phyloP scores from a whole-genome alignment of 805 yeast genomes.

The Lipomyces mesembrius region DNA sequence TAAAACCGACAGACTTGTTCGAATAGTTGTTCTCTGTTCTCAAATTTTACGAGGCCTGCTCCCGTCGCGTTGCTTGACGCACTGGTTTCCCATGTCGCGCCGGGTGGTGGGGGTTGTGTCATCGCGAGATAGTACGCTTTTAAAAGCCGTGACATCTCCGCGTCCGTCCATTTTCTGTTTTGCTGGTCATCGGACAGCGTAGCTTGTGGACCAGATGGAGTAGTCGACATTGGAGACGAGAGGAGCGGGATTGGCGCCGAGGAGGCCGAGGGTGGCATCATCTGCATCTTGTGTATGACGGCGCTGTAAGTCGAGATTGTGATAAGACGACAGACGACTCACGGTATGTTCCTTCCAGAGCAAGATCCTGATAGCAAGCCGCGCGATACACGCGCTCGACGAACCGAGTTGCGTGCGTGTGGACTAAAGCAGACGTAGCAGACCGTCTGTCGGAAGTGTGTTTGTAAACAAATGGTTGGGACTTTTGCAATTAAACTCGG shows the following conservation, averaged over 20 bases:
- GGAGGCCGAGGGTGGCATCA: background rate
- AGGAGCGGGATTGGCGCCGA: slow-evolving; percentile 9
- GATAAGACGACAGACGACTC: background rate
- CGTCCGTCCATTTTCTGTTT: slow-evolving; percentile 34
- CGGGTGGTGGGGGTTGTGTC: slow-evolving; percentile 26
- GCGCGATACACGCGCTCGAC: background rate
- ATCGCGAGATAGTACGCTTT: slow-evolving; percentile 28
- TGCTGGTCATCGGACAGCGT: slow-evolving; percentile 22
- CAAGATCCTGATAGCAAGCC: background rate
- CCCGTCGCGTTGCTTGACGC: slow-evolving; percentile 13
- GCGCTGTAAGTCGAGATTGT: background rate
- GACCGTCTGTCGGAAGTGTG: background rate
- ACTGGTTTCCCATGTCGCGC: slow-evolving; percentile 22
- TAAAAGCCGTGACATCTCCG: slow-evolving; percentile 28
- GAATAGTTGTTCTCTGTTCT: slow-evolving; percentile 32
- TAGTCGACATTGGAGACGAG: background rate
- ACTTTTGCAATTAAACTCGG: background rate
- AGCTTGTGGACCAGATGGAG: background rate
- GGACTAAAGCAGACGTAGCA: background rate
- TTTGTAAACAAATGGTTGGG: background rate
- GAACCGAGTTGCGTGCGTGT: background rate
- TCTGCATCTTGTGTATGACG: background rate
- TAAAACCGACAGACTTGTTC: slow-evolving; percentile 32
- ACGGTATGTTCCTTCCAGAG: background rate
- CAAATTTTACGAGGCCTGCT: slow-evolving; percentile 26